phyloP scores from a whole-genome alignment of 1,284 basidiomycete species.

The Wallemia hederae region DNA sequence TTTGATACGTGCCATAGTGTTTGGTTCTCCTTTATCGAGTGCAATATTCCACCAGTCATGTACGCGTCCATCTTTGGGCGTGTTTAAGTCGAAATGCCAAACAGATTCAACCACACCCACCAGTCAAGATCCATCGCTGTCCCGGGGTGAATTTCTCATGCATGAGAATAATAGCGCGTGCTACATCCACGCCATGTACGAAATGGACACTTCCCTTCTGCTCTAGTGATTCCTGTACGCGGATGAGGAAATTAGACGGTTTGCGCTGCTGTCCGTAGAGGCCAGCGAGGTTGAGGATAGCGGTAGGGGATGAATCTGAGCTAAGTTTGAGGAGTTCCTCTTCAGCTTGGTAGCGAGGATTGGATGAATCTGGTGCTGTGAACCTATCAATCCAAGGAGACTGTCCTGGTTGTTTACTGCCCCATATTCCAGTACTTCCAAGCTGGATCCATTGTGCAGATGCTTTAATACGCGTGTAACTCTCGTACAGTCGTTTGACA shows the following conservation, averaged over 20 bases:
- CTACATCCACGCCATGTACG: background rate
- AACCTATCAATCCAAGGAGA: background rate
- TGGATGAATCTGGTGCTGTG: background rate
- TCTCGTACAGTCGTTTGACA: background rate
- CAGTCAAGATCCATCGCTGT: background rate
- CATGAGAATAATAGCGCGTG: background rate
- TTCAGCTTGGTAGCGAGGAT: background rate
- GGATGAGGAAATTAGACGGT: background rate
- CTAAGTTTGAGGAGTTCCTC: background rate
- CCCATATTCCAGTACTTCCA: background rate
- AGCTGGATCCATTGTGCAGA: background rate
- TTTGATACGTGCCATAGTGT: background rate
- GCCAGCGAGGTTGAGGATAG: background rate
- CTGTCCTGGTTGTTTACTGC: background rate
- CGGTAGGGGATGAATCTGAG: background rate
- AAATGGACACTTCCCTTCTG: background rate
- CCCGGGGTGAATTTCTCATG: background rate
- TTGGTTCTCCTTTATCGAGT: background rate
- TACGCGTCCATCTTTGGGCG: background rate
- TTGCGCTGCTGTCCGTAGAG: background rate
- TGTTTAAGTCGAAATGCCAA: background rate
- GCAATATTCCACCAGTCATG: background rate
- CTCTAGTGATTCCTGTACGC: background rate
- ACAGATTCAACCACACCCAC: background rate
- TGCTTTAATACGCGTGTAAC: background rate